phyloP scores from a whole-genome alignment of 2,329 filamentous ascomycete genomes.

The Lasiodiplodia gonubiensis region DNA sequence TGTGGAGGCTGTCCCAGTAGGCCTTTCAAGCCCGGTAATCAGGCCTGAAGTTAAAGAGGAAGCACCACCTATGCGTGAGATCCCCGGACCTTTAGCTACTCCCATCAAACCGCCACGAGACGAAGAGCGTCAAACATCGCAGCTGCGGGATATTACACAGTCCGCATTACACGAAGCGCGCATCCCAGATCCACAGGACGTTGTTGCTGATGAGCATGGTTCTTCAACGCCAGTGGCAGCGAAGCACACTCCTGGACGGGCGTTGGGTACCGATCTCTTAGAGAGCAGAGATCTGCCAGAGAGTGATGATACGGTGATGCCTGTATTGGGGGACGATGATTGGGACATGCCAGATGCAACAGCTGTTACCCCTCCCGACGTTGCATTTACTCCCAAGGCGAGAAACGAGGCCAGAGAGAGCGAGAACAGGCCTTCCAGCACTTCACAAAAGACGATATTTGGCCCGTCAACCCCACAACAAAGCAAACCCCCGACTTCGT shows the following conservation, averaged over 20 bases:
- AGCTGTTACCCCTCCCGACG: background rate
- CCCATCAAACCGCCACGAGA: no score
- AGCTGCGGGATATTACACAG: background rate
- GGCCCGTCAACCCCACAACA: background rate
- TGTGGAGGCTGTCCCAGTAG: background rate
- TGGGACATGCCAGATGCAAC: slow-evolving; percentile 10
- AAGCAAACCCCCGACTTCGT: background rate
- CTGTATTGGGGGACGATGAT: slow-evolving; percentile 3
- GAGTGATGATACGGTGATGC: background rate
- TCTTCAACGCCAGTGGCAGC: background rate
- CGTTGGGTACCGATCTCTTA: background rate
- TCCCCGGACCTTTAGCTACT: no score
- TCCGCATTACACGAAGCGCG: background rate
- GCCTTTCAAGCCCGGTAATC: background rate
- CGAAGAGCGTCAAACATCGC: no score
- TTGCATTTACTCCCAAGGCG: background rate
- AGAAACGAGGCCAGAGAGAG: background rate
- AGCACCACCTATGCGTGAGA: background rate
- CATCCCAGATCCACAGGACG: background rate
- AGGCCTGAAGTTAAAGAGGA: background rate
- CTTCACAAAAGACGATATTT: background rate
- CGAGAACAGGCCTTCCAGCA: background rate
- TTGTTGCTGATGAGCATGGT: background rate
- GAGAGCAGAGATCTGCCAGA: no score
- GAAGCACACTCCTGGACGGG: background rate